Percentiles rank a stretch among this genome's conserved stretches.
phyloP scores from a whole-genome alignment of 768 basidiomycete species.

The Grammothele lineata region DNA sequence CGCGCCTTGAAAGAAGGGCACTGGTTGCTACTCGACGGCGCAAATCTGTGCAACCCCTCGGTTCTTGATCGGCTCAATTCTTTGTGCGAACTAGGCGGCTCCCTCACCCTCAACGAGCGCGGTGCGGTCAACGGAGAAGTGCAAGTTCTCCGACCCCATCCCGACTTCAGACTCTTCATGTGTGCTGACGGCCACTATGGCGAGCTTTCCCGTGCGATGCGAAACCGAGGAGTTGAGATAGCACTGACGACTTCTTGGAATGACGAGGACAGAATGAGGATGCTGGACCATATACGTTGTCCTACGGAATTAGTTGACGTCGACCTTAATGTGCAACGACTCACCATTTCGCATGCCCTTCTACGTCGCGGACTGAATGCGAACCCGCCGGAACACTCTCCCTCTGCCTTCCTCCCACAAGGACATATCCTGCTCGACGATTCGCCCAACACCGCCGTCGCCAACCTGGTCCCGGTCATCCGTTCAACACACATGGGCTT shows the following conservation, averaged over 20 bases:
- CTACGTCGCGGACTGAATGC: conserved; percentile 8
- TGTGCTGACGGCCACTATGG: conserved; percentile 86
- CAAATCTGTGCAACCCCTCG: conserved; percentile 92
- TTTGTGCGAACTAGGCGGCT: conserved; percentile 84
- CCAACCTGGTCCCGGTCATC: conserved; percentile 4
- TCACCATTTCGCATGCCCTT: conserved; percentile 1
- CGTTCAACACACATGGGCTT: not conserved
- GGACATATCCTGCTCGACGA: conserved; percentile 2
- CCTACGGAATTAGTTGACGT: conserved; percentile 22
- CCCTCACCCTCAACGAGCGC: conserved; percentile 82
- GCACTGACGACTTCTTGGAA: conserved; percentile 36
- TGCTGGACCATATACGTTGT: conserved; percentile 49
- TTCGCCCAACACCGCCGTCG: conserved; percentile 1
- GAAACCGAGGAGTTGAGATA: conserved; percentile 92
- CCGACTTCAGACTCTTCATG: conserved; percentile 92
- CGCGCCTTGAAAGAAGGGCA: conserved; percentile 80
- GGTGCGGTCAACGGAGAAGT: conserved; percentile 77
- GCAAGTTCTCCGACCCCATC: conserved; percentile 75
- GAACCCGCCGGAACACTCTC: too few species aligned
- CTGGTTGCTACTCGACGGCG: conserved; percentile 89
- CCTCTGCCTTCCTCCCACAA: not conserved
- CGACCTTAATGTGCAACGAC: not conserved
- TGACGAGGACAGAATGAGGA: conserved; percentile 42
- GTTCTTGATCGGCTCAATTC: conserved; percentile 96
- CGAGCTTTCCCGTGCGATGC: conserved; percentile 96